Percentiles rank a stretch among this genome's conserved stretches.
These are phyloP conservation scores for Gaertneriomyces sp. DNA, from an alignment of 192 early-diverging fungal species.

Conservation along the genomic window DNA sequence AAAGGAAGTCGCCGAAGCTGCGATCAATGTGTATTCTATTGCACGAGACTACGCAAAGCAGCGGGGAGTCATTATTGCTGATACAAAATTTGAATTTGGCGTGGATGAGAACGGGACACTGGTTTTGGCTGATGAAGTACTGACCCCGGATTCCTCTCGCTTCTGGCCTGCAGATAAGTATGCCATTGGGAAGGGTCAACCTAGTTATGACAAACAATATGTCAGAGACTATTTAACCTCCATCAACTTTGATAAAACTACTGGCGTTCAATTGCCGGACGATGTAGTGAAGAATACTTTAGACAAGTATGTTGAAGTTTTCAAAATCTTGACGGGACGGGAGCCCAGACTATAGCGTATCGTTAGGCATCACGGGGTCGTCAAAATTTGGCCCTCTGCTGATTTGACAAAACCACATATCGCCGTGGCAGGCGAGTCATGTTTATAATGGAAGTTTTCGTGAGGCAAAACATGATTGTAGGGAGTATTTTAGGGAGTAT, in stretches of 20 bases:
- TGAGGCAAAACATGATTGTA: too few species aligned
- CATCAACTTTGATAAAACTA: slow-evolving; percentile 80
- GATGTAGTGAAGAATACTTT: slow-evolving; percentile 82
- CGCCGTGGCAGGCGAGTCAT: too few species aligned
- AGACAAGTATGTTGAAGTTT: slow-evolving; percentile 88
- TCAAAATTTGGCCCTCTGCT: too few species aligned
- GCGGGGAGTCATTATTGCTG: slow-evolving; percentile 96
- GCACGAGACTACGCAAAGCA: slow-evolving; percentile 70
- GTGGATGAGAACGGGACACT: slow-evolving; percentile 75
- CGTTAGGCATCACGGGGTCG: neutral
- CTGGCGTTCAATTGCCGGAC: slow-evolving; percentile 79
- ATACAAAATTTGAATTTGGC: slow-evolving; percentile 99
- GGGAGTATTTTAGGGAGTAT: too few species aligned
- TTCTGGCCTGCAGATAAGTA: slow-evolving; percentile 92
- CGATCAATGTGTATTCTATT: slow-evolving; percentile 78
- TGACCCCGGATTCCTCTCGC: slow-evolving; percentile 97
- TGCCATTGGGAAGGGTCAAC: slow-evolving; percentile 71
- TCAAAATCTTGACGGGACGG: slow-evolving; percentile 69
- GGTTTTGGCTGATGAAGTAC: slow-evolving; percentile 91
- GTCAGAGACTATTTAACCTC: slow-evolving; percentile 89
- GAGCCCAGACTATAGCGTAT: slow-evolving; percentile 13
- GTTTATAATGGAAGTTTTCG: too few species aligned
- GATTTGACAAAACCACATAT: too few species aligned
- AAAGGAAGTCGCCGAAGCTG: slow-evolving; percentile 66
- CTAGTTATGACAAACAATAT: slow-evolving; percentile 96